Evolutionary conservation across 176 grass and related monocot genomes (phyloP).

Genomic region (Rhynchospora breviuscula): DNA sequence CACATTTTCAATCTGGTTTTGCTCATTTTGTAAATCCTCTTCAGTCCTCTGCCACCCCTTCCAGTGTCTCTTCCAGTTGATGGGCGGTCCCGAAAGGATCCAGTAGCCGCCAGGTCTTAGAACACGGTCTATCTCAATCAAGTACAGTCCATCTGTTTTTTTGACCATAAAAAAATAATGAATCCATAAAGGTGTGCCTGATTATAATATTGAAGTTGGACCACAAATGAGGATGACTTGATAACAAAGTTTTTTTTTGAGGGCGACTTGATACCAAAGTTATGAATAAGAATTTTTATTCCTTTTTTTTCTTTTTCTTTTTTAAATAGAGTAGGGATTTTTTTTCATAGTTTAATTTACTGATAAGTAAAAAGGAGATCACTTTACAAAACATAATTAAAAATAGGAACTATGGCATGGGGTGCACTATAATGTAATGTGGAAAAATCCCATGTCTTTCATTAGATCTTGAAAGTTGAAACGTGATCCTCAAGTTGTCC

Average conservation of each 20-base stretch:
- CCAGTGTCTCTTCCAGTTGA: conserved; percentile 80
- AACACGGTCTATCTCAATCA: conserved; percentile 89
- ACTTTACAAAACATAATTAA: background rate
- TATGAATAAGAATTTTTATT: background rate
- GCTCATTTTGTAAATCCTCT: conserved; percentile 56
- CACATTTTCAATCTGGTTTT: conserved; percentile 60
- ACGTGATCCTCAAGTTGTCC: background rate
- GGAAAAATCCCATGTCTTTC: background rate
- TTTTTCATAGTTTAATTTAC: background rate
- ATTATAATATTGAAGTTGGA: background rate
- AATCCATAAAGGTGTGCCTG: conserved; percentile 2
- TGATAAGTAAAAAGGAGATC: background rate
- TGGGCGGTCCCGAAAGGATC: conserved; percentile 92
- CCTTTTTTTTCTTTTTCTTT: no score
- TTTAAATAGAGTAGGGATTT: no score
- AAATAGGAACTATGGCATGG: background rate
- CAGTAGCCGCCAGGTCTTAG: conserved; percentile 89
- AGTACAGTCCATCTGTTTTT: conserved; percentile 62
- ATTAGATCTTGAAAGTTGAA: background rate
- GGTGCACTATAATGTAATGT: background rate
- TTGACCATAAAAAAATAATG: background rate
- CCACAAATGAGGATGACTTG: background rate
- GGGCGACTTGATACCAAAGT: background rate
- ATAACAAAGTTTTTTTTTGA: background rate
- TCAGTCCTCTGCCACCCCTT: conserved; percentile 65